A percentile compares a stretch with the other conserved stretches of the same genome.
phyloP scores from a whole-genome alignment of 306 rosid species.

The Cucumis hystrix region DNA sequence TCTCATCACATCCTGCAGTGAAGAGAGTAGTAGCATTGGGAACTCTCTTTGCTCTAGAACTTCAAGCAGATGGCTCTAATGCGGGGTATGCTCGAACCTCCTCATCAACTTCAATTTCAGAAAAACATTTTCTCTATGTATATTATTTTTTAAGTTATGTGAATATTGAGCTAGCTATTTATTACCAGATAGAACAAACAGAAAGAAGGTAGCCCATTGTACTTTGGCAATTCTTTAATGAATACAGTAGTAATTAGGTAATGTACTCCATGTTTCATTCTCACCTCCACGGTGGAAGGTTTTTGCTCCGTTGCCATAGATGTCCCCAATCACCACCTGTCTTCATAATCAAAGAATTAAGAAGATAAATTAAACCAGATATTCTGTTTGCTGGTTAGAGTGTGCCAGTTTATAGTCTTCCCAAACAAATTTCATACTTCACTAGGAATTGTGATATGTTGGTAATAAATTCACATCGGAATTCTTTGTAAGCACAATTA shows the following conservation, averaged over 20 bases:
- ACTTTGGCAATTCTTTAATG: neutral
- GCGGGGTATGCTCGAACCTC: slow-evolving; percentile 47
- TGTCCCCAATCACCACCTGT: neutral
- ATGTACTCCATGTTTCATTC: neutral
- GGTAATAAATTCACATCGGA: neutral
- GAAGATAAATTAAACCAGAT: neutral
- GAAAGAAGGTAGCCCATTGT: neutral
- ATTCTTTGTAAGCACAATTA: neutral
- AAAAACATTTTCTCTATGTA: neutral
- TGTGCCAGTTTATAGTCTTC: neutral
- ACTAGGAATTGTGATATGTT: neutral
- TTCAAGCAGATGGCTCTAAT: slow-evolving; percentile 59
- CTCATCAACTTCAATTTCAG: neutral
- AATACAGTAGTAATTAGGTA: neutral
- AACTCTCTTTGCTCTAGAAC: slow-evolving; percentile 78
- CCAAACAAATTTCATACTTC: neutral
- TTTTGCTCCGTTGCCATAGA: neutral
- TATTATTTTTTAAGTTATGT: neutral
- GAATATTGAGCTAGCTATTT: neutral
- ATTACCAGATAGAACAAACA: neutral
- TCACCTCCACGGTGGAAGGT: neutral
- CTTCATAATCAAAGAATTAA: neutral
- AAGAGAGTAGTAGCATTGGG: slow-evolving; percentile 73
- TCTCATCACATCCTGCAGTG: slow-evolving; percentile 61
- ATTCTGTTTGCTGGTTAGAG: neutral